Evolutionary conservation across 1,139 yeast genomes (phyloP), one percentile per base, ranked within the genome.

Genomic region (Kluyveromyces sp.): DNA sequence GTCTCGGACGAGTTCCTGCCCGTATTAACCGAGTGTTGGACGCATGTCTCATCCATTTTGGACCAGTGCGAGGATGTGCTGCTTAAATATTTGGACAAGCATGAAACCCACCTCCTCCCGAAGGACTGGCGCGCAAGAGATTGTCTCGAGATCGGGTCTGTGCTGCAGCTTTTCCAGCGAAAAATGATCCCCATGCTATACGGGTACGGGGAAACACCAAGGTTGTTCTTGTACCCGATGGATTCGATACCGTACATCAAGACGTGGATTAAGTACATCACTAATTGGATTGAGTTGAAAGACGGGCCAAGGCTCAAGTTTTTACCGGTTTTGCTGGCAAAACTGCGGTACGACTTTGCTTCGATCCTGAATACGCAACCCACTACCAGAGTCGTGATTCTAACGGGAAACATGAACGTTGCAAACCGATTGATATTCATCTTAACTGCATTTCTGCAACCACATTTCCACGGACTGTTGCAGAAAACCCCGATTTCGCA

Each of bases 211-310:
- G 61, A 58, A 6, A 54, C 63, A 2, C 70, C 70, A 30, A 52
- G 71, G 39, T 40, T 67, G 12, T 51, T 67, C 13, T 44, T 65
- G 11, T 68, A 66, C 12, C 57, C 69, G 3, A 46, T 46, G 3
- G 46, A 56, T 18, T 55, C 51, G 18, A 49, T 50, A 11, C 51
- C 55, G 7, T 58, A 62, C 39, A 51, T 66, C 12, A 49, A 56
- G n/a, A 70, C 71, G 43, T 78, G 83, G 83, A 75, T 76, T 11
- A 65, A 71, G 44, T 82, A 77, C 51, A 68, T 76, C 2, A 65
- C 75, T 44, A 77, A 75, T 49, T 78, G 84, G 84, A 60, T 78
- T 22, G 82, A 77, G 52, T 72, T 75, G 46, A 78, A 78, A 53
- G 84, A 78, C 54, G 80, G 78, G 2, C 68, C 66, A 3, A 55